phyloP scores from a whole-genome alignment of 2,329 filamentous ascomycete species.

The Paraphaeosphaeria minitans region DNA sequence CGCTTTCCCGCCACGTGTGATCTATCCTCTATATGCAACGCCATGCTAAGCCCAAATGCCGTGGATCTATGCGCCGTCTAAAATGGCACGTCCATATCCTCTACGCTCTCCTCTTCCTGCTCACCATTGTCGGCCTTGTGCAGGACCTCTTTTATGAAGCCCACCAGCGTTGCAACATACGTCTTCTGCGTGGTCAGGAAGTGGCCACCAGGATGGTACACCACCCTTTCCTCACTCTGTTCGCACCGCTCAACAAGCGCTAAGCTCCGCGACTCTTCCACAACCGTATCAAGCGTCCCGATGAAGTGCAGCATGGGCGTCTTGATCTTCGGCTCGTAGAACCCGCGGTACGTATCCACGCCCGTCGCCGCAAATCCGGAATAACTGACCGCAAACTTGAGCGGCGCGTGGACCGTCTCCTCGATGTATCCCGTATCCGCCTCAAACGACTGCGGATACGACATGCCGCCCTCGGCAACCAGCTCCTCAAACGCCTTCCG shows the following conservation, averaged over 20 bases:
- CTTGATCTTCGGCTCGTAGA: conserved; percentile 74
- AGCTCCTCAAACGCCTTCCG: conserved; percentile 55
- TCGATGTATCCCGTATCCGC: conserved; percentile 34
- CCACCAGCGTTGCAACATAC: conserved; percentile 75
- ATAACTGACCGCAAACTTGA: conserved; percentile 77
- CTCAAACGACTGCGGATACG: conserved; percentile 58
- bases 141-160: conserved; percentile 67
- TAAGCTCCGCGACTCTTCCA: conserved; percentile 74
- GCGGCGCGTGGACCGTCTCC: conserved; percentile 55
- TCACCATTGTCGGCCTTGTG: conserved; percentile 44
- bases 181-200: conserved; percentile 82
- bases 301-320: conserved; percentile 84
- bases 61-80: conserved; percentile 32
- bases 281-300: conserved; percentile 84
- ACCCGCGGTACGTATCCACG: conserved; percentile 65
- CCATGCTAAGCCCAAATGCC: conserved; percentile 20
- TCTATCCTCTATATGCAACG: conserved; percentile 22
- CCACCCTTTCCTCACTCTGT: conserved; percentile 57
- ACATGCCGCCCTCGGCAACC: conserved; percentile 51
- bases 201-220: conserved; percentile 86
- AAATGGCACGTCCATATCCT: conserved; percentile 73
- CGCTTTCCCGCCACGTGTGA: conserved; percentile 2
- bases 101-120: conserved; percentile 61
- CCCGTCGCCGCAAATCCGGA: conserved; percentile 74
- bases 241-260: conserved; percentile 69